Conservation (phyloP, 2,329 filamentous ascomycete genomes). For the Cladorrhinum sp. region DNA sequence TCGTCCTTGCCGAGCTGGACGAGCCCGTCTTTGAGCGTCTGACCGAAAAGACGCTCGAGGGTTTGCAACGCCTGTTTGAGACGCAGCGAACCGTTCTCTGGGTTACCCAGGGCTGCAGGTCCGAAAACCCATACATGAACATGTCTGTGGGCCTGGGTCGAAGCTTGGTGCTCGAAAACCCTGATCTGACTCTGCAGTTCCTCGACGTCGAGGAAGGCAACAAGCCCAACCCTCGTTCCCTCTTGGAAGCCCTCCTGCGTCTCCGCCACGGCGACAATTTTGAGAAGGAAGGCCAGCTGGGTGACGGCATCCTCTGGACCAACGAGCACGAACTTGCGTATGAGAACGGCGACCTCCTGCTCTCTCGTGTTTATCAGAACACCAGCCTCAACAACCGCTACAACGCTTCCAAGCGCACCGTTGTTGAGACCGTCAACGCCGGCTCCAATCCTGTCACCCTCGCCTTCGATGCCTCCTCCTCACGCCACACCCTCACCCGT, state of each 20-base stretch:
- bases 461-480: no score
- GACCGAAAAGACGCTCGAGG: not conserved
- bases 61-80: slow-evolving; percentile 9
- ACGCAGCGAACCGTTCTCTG: slow-evolving; percentile 10
- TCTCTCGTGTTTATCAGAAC: slow-evolving; percentile 14
- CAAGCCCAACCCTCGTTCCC: not conserved
- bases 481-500: no score
- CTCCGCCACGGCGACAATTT: not conserved
- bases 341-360: not conserved
- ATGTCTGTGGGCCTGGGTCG: slow-evolving; percentile 19
- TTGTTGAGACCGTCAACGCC: no score
- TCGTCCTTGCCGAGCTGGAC: slow-evolving; percentile 14
- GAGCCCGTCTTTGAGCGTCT: slow-evolving; percentile 1
- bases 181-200: not conserved
- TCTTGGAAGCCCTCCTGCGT: not conserved
- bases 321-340: slow-evolving; percentile 22
- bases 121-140: slow-evolving; percentile 8
- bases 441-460: no score
- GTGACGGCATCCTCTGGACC: slow-evolving; percentile 10
- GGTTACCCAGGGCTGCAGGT: slow-evolving; percentile 12
- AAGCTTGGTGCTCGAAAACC: not conserved
- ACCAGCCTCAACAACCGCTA: slow-evolving; percentile 22
- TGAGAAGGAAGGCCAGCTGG: not conserved
- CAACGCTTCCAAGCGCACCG: slow-evolving; percentile 6
- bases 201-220: slow-evolving; percentile 6